Conservation (phyloP, 192 early-diverging fungal genomes). For the Coemansia sp. region DNA sequence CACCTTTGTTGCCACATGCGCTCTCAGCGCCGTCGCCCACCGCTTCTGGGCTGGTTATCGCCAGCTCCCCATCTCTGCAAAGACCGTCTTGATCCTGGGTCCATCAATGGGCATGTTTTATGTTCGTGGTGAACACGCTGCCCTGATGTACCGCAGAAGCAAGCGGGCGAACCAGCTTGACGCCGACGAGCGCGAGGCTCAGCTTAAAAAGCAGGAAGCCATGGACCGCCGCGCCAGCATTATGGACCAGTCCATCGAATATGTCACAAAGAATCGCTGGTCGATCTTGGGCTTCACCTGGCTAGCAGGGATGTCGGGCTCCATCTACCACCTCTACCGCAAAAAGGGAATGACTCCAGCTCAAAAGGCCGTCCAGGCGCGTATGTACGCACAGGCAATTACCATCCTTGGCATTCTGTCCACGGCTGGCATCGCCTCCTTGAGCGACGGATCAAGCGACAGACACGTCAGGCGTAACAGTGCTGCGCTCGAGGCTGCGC, state of each 20-base stretch:
- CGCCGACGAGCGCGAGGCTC: slow-evolving; percentile 25
- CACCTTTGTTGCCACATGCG: slow-evolving; percentile 26
- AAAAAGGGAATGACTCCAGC: slow-evolving; percentile 57
- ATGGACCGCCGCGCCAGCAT: slow-evolving; percentile 10
- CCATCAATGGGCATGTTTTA: slow-evolving; percentile 51
- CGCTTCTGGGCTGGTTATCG: slow-evolving; percentile 40
- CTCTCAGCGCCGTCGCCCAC: slow-evolving; percentile 31
- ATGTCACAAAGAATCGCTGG: slow-evolving; percentile 50
- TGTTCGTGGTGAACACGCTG: slow-evolving; percentile 49
- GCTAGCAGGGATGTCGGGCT: slow-evolving; percentile 46
- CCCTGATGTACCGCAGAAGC: slow-evolving; percentile 39
- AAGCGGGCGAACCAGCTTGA: slow-evolving; percentile 29
- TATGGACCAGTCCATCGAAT: slow-evolving; percentile 22
- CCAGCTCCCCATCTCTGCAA: slow-evolving; percentile 44
- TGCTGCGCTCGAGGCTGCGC: slow-evolving; percentile 40
- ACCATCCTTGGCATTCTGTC: slow-evolving; percentile 64
- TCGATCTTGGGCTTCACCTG: slow-evolving; percentile 55
- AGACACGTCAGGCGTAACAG: slow-evolving; percentile 36
- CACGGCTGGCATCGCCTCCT: slow-evolving; percentile 57
- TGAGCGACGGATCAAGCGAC: slow-evolving; percentile 21
- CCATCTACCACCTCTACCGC: slow-evolving; percentile 36
- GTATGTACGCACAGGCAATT: slow-evolving; percentile 70
- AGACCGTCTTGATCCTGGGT: slow-evolving; percentile 47
- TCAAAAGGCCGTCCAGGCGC: slow-evolving; percentile 70
- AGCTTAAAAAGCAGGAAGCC: slow-evolving; percentile 7